Conservation (phyloP, 176 grass and related monocot species). For the Alopecurus myosuroides region DNA sequence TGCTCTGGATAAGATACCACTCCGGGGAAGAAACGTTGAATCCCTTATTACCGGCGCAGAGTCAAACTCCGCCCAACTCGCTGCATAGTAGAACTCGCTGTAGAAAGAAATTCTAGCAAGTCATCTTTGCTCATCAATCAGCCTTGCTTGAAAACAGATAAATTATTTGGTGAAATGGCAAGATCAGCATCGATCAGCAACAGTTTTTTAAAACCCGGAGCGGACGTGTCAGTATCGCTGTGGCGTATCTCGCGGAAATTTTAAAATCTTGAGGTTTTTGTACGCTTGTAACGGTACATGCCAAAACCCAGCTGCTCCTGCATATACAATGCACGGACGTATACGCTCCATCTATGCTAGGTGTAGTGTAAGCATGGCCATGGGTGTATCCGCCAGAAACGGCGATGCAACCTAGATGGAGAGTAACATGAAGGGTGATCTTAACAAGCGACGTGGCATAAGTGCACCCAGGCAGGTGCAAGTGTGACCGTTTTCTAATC, state of each 20-base stretch:
- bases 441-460: neutral
- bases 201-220: neutral
- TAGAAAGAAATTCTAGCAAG: neutral
- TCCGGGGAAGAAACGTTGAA: neutral
- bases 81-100: neutral
- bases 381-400: neutral
- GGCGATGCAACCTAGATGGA: slow-evolving; percentile 1
- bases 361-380: slow-evolving; percentile 6
- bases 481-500: neutral
- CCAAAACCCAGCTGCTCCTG: slow-evolving; percentile 26
- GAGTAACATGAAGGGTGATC: neutral
- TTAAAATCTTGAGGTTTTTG: neutral
- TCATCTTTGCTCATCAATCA: neutral
- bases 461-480: neutral
- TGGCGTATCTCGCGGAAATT: neutral
- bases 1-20: neutral
- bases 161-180: neutral
- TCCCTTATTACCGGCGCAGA: neutral
- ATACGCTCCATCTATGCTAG: slow-evolving; percentile 13
- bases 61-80: neutral
- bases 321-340: neutral
- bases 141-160: neutral
- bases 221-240: neutral
- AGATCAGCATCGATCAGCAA: neutral
- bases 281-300: neutral